phyloP scores from a whole-genome alignment of 768 basidiomycete genomes.

The Mycena indigotica region DNA sequence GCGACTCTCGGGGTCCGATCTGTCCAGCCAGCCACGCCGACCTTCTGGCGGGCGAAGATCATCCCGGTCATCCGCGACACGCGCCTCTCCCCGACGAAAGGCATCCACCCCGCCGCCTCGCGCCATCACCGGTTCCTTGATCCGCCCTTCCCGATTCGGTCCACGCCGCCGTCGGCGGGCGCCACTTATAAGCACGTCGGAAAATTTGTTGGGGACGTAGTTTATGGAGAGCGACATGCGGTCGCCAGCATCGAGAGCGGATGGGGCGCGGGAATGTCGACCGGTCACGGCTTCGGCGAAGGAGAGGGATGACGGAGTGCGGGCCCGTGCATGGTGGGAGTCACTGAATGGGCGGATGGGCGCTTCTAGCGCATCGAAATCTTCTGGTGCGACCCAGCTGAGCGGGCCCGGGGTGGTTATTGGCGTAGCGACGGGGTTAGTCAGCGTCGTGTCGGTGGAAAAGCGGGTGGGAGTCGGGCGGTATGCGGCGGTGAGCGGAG shows the following conservation, averaged over 20 bases:
- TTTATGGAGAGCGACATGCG: slow-evolving; percentile 14
- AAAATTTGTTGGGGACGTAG: slow-evolving; percentile 16
- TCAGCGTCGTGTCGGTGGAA: background rate
- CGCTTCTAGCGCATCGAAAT: slow-evolving; percentile 5
- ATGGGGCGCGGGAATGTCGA: background rate
- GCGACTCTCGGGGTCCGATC: slow-evolving; percentile 2
- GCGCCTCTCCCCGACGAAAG: slow-evolving; percentile 14
- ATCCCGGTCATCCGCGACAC: slow-evolving; percentile 18
- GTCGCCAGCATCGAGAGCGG: background rate
- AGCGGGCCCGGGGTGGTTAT: background rate
- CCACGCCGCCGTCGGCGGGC: slow-evolving; percentile 1
- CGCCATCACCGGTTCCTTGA: background rate
- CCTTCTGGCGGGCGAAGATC: slow-evolving; percentile 1
- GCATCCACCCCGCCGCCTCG: slow-evolving; percentile 16
- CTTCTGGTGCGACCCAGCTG: slow-evolving; percentile 18
- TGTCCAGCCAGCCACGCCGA: slow-evolving; percentile 7
- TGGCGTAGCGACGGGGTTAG: no score
- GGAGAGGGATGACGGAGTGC: background rate
- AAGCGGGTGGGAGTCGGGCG: background rate
- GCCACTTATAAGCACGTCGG: background rate
- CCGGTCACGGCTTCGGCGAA: background rate
- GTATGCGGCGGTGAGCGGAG: background rate
- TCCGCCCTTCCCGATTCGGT: background rate
- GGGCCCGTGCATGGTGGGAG: background rate
- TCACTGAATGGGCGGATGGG: slow-evolving; percentile 2